These are phyloP conservation scores for Rhipidocladum racemiflorum DNA, from an alignment of 176 grass and related monocot species.

Conservation along the genomic window DNA sequence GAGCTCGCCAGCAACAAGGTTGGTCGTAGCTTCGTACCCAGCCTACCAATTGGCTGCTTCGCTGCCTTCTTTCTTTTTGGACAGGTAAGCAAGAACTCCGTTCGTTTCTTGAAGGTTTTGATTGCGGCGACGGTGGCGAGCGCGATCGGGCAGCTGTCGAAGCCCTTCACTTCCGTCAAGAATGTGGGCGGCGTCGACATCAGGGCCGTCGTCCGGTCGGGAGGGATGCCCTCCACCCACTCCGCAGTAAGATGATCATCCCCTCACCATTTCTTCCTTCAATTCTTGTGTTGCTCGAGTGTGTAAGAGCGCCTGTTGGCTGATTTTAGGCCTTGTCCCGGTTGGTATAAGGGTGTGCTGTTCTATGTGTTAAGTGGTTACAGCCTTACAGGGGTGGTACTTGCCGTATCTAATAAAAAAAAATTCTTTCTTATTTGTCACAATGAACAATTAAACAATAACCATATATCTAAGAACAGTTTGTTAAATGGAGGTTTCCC, in stretches of 20 bases:
- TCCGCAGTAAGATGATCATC: conserved; percentile 54
- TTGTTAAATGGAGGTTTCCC: neutral
- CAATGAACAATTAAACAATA: neutral
- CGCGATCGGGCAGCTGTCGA: conserved; percentile 66
- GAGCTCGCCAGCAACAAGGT: conserved; percentile 78
- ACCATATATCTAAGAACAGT: neutral
- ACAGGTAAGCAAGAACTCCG: neutral
- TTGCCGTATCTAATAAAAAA: neutral
- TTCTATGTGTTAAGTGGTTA: neutral
- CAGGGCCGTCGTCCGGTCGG: conserved; percentile 48
- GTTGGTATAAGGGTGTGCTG: neutral
- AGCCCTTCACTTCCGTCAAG: conserved; percentile 61
- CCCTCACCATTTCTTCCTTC: neutral
- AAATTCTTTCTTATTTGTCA: neutral
- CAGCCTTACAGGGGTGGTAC: neutral
- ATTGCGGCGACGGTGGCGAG: conserved; percentile 57
- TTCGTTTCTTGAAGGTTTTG: conserved; percentile 51
- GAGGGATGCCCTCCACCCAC: conserved; percentile 96
- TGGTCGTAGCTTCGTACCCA: neutral
- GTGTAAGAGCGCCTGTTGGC: neutral
- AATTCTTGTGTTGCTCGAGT: neutral
- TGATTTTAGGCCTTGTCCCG: neutral
- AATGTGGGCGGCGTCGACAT: conserved; percentile 46
- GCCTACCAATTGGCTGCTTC: neutral
- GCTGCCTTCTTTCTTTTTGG: neutral